These are phyloP conservation scores for Calocybe gangraenosa DNA, from an alignment of 768 basidiomycete genomes.

Conservation along the genomic window DNA sequence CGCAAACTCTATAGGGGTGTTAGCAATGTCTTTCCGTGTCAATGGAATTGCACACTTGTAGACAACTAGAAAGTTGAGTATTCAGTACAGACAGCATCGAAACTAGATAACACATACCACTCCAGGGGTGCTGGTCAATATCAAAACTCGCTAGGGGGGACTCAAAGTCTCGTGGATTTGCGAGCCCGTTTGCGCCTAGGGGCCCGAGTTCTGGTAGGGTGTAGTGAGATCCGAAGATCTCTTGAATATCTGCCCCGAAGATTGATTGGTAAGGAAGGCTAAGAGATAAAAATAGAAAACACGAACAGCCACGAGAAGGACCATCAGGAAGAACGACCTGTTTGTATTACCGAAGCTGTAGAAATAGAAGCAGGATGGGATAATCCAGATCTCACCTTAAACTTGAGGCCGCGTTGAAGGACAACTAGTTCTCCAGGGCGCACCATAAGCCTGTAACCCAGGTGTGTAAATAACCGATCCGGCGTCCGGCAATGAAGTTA, in stretches of 20 bases:
- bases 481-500: too few relatives aligned
- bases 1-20: slow-evolving; percentile 39
- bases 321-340: slow-evolving; percentile 55
- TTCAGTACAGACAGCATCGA: neutral
- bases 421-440: slow-evolving; percentile 62
- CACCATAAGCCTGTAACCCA: slow-evolving; percentile 46
- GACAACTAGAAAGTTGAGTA: slow-evolving; percentile 28
- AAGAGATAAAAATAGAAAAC: too few relatives aligned
- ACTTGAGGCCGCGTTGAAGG: slow-evolving; percentile 63
- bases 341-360: neutral
- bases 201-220: slow-evolving; percentile 63
- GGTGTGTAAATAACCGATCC: neutral
- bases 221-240: slow-evolving; percentile 63
- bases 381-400: slow-evolving; percentile 40
- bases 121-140: slow-evolving; percentile 57
- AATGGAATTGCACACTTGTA: slow-evolving; percentile 37
- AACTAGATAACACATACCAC: slow-evolving; percentile 33
- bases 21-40: neutral
- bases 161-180: slow-evolving; percentile 63
- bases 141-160: slow-evolving; percentile 62
- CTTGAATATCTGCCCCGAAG: slow-evolving; percentile 45
- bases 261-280: neutral
- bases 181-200: slow-evolving; percentile 62
- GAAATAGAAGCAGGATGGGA: neutral
- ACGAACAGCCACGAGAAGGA: slow-evolving; percentile 57